Conservation (phyloP, 441 rosid species). For the Cnidoscolus chayamansa region DNA sequence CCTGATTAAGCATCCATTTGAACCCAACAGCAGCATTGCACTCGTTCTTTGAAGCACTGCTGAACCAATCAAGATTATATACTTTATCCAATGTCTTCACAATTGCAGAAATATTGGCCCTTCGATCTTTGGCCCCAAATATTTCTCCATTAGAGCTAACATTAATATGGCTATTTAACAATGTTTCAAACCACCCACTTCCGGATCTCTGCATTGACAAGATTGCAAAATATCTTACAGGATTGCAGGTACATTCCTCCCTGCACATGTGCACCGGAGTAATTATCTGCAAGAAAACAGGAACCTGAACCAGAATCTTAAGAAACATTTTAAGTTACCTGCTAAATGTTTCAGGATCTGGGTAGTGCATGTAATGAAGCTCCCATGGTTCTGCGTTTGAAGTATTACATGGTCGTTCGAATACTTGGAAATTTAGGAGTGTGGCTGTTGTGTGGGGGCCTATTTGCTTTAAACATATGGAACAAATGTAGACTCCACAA, state of each 20-base stretch:
- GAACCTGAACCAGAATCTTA: background rate
- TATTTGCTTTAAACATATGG: conserved; percentile 43
- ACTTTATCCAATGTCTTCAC: conserved; percentile 37
- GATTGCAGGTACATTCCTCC: conserved; percentile 47
- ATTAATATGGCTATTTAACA: conserved; percentile 52
- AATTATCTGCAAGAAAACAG: background rate
- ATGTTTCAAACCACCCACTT: conserved; percentile 65
- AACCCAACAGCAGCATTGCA: conserved; percentile 61
- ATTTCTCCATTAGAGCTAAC: conserved; percentile 62
- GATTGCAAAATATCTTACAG: conserved; percentile 50
- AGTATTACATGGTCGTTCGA: conserved; percentile 23
- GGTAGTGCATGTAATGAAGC: conserved; percentile 38
- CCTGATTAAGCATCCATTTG: conserved; percentile 77
- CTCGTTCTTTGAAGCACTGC: conserved; percentile 57
- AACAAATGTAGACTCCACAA: conserved; percentile 46
- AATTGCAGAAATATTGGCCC: conserved; percentile 41
- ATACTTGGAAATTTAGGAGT: conserved; percentile 20
- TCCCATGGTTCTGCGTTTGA: conserved; percentile 23
- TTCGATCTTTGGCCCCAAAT: conserved; percentile 38
- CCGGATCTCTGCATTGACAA: conserved; percentile 65
- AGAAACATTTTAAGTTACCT: conserved; percentile 23
- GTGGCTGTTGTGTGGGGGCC: conserved; percentile 13
- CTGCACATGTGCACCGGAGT: conserved; percentile 13
- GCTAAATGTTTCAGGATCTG: conserved; percentile 44
- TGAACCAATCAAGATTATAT: conserved; percentile 53